Conservation (phyloP, 2,329 filamentous ascomycete genomes). For the Myriosclerotinia duriaeana region DNA sequence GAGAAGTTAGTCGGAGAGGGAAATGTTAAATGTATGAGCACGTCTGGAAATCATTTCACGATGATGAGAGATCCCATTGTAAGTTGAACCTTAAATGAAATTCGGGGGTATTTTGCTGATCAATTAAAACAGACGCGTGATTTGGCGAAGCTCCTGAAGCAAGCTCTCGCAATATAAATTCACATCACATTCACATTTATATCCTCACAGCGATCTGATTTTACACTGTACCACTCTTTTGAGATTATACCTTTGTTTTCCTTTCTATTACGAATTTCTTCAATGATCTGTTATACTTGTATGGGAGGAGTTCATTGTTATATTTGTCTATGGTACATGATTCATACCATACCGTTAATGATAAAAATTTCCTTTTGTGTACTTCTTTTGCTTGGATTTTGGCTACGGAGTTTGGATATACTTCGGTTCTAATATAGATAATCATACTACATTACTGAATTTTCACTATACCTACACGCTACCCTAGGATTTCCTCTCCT, state of each 20-base stretch:
- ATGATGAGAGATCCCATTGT: slow-evolving; percentile 34
- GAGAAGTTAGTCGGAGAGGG: slow-evolving; percentile 38
- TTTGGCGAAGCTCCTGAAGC: slow-evolving; percentile 20
- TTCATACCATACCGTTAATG: background rate
- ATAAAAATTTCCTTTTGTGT: background rate
- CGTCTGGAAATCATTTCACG: slow-evolving; percentile 33
- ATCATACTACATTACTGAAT: too few species aligned
- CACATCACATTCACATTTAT: slow-evolving; percentile 4
- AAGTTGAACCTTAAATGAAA: slow-evolving; percentile 16
- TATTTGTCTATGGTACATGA: background rate
- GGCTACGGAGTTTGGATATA: background rate
- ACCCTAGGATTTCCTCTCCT: too few species aligned
- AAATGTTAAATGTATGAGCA: slow-evolving; percentile 27
- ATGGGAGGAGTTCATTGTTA: background rate
- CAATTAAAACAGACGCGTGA: slow-evolving; percentile 12
- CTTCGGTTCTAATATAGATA: too few species aligned
- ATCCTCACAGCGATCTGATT: background rate
- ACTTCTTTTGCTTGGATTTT: background rate
- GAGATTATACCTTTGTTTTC: background rate
- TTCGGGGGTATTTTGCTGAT: slow-evolving; percentile 14
- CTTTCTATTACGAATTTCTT: background rate
- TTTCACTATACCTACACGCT: too few species aligned
- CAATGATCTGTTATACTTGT: background rate
- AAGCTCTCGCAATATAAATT: slow-evolving; percentile 19
- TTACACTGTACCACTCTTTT: background rate